Evolutionary conservation across 371 early-diverging fungal species (phyloP).

Genomic region (Dichotomocladium elegans): DNA sequence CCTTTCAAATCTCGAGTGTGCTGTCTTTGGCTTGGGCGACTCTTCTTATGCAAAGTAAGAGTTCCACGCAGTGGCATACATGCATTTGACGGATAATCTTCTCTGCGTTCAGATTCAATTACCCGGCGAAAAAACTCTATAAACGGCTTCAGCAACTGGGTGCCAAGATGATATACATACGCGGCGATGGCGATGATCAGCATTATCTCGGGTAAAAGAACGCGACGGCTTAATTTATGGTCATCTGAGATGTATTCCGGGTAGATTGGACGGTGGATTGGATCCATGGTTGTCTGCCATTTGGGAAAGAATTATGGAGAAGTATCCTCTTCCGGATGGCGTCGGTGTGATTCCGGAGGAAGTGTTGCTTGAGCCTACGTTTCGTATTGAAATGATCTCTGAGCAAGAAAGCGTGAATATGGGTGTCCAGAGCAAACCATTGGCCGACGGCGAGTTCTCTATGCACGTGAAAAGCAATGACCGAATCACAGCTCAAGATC

Average conservation of each 20-base stretch:
- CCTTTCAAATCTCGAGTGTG: slow-evolving; percentile 63
- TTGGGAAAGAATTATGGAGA: slow-evolving; percentile 61
- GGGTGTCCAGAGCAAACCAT: too few relatives aligned
- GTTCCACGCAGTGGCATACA: background rate
- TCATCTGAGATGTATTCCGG: background rate
- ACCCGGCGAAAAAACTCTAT: slow-evolving; percentile 90
- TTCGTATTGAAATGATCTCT: slow-evolving; percentile 24
- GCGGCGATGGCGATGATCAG: slow-evolving; percentile 96
- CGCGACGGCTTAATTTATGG: background rate
- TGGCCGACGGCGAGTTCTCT: slow-evolving; percentile 24
- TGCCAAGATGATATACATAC: slow-evolving; percentile 63
- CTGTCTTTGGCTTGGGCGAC: slow-evolving; percentile 95
- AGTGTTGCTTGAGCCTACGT: slow-evolving; percentile 35
- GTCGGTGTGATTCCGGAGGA: slow-evolving; percentile 54
- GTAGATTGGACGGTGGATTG: slow-evolving; percentile 77
- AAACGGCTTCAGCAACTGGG: slow-evolving; percentile 89
- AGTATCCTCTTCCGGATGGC: slow-evolving; percentile 58
- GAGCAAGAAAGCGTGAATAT: background rate
- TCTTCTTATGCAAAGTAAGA: slow-evolving; percentile 83
- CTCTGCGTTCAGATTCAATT: slow-evolving; percentile 83
- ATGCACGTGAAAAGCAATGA: slow-evolving; percentile 44
- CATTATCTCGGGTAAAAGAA: slow-evolving; percentile 89
- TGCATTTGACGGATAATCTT: background rate
- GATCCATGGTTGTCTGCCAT: slow-evolving; percentile 79
- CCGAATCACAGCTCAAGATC: slow-evolving; percentile 73